These are phyloP conservation scores for Neohortaea acidophila DNA, from an alignment of 495 filamentous ascomycete species.

Conservation along the genomic window DNA sequence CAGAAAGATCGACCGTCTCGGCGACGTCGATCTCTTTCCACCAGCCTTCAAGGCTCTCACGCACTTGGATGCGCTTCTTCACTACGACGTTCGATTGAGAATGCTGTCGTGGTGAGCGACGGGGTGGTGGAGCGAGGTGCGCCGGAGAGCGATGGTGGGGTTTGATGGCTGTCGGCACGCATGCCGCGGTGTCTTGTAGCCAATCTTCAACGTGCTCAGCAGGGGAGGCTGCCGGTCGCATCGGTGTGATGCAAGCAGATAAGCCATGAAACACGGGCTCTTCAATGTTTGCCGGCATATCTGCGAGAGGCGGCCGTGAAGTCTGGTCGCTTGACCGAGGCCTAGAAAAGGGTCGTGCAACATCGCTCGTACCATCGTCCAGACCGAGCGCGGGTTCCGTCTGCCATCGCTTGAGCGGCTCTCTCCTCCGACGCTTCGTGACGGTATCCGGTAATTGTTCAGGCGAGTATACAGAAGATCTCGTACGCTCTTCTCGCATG, in stretches of 20 bases:
- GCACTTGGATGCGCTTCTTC: conserved; percentile 20
- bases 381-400: conserved; percentile 9
- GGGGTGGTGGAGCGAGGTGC: conserved; percentile 3
- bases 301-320: neutral
- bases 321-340: neutral
- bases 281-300: neutral
- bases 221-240: no score
- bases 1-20: conserved; percentile 23
- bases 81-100: neutral
- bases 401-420: conserved; percentile 4
- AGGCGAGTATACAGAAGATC: conserved; percentile 5
- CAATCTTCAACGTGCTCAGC: no score
- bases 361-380: neutral
- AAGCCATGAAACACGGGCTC: no score
- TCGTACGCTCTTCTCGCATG: no score
- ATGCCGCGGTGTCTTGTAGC: neutral
- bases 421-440: conserved; percentile 13
- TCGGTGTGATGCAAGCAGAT: no score
- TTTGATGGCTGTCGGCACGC: neutral
- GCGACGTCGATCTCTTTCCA: conserved; percentile 21
- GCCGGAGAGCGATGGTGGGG: no score
- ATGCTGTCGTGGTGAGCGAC: conserved; percentile 16
- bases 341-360: no score
- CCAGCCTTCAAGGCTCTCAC: conserved; percentile 21
- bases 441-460: conserved; percentile 12